phyloP scores from a whole-genome alignment of 1,284 basidiomycete species.

The Ganoderma sinense region DNA sequence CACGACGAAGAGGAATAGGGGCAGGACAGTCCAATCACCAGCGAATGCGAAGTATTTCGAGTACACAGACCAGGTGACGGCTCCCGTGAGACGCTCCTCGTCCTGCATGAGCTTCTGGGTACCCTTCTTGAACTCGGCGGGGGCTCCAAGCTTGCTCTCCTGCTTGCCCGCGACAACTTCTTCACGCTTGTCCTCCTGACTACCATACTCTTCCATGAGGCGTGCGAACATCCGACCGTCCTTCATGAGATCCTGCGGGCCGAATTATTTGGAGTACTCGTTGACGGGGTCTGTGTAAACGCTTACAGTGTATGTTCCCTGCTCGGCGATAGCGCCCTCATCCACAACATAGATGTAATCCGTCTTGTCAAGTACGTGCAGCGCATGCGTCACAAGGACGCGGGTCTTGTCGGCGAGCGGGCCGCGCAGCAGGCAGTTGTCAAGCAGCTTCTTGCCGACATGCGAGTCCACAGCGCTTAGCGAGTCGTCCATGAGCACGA shows the following conservation, averaged over 20 bases:
- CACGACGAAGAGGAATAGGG: conserved; percentile 46
- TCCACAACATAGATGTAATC: conserved; percentile 81
- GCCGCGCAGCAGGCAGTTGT: conserved; percentile 64
- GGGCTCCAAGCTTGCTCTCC: conserved; percentile 29
- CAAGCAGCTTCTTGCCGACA: conserved; percentile 67
- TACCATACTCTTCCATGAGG: conserved; percentile 70
- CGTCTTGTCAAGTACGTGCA: conserved; percentile 73
- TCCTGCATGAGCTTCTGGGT: conserved; percentile 43
- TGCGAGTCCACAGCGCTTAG: conserved; percentile 80
- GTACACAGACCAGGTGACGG: conserved; percentile 44
- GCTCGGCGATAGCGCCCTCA: conserved; percentile 69
- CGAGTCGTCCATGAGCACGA: conserved; percentile 78
- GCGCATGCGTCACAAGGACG: conserved; percentile 81
- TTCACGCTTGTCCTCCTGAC: conserved; percentile 38
- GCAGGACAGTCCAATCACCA: conserved; percentile 52
- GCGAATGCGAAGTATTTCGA: conserved; percentile 51
- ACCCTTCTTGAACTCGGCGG: conserved; percentile 3
- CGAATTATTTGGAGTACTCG: neutral
- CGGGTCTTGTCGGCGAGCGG: conserved; percentile 70
- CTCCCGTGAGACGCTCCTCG: conserved; percentile 45
- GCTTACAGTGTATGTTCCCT: conserved; percentile 65
- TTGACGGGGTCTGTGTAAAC: neutral
- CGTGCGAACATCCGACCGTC: conserved; percentile 61
- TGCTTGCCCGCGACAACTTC: conserved; percentile 33
- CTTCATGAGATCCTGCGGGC: conserved; percentile 55